Evolutionary conservation across 2,329 filamentous ascomycete species (phyloP).

Genomic region (Arthroderma sp.): DNA sequence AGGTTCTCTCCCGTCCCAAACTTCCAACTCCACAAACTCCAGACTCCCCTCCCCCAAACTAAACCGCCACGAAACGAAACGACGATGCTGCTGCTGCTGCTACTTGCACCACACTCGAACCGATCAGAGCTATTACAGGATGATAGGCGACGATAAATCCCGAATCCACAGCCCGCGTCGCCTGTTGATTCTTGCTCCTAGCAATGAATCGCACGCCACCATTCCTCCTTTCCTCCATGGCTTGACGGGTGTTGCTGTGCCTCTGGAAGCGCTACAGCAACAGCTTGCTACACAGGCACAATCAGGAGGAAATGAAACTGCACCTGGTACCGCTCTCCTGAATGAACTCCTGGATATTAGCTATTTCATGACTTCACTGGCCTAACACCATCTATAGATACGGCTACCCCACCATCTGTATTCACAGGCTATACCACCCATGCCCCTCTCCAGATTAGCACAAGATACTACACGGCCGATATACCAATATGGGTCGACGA

Average conservation of each 20-base stretch:
- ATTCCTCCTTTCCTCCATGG: constrained; percentile 26
- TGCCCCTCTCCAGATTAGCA: constrained; percentile 26
- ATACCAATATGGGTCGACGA: constrained; percentile 37
- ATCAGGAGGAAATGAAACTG: no score
- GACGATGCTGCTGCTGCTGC: no score
- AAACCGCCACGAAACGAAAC: no score
- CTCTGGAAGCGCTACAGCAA: not conserved
- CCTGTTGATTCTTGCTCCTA: constrained; percentile 29
- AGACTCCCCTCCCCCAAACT: no score
- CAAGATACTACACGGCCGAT: constrained; percentile 33
- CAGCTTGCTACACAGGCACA: not conserved
- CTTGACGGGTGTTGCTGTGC: constrained; percentile 21
- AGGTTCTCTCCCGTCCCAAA: no score
- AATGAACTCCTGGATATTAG: no score
- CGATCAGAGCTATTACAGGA: no score
- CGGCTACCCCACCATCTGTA: constrained; percentile 15
- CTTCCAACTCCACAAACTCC: no score
- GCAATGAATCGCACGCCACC: constrained; percentile 21
- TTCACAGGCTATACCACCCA: constrained; percentile 37
- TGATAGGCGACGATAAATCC: constrained; percentile 4
- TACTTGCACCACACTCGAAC: no score
- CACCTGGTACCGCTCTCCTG: no score
- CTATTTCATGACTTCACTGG: not conserved
- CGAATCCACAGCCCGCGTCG: constrained; percentile 28
- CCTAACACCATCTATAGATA: not conserved